A percentile compares a stretch with the other conserved stretches of the same genome.
phyloP scores from a whole-genome alignment of 805 yeast species.

The Lachancea waltii region DNA sequence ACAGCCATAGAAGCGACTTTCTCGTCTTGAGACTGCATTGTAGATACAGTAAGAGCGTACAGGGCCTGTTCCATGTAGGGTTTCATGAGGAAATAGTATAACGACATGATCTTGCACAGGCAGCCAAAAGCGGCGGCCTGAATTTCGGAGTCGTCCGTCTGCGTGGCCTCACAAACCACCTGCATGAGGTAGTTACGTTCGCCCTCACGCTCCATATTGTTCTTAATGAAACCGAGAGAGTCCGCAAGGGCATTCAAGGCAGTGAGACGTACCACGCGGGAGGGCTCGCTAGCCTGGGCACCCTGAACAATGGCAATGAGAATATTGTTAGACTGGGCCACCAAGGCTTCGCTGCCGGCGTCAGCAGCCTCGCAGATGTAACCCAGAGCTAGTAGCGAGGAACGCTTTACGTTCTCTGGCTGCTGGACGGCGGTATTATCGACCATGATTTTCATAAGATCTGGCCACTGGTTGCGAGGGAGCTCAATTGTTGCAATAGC shows the following conservation, averaged over 20 bases:
- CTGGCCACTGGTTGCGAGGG: conserved; percentile 84
- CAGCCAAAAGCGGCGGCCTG: conserved; percentile 97
- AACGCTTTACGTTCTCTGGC: conserved; percentile 74
- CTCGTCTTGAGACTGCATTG: conserved; percentile 73
- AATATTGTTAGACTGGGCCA: conserved; percentile 83
- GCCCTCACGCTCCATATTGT: conserved; percentile 85
- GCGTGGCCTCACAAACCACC: conserved; percentile 99
- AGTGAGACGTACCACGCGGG: conserved; percentile 69
- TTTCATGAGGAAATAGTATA: conserved; percentile 84
- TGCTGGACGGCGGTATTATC: conserved; percentile 77
- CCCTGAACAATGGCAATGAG: conserved; percentile 96
- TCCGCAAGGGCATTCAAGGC: conserved; percentile 89
- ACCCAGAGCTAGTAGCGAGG: conserved; percentile 85
- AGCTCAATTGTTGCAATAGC: conserved; percentile 95
- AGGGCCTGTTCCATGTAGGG: conserved; percentile 96
- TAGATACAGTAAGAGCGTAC: conserved; percentile 80
- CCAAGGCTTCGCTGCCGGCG: conserved; percentile 62
- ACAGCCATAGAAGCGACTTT: conserved; percentile 96
- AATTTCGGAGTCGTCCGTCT: conserved; percentile 69
- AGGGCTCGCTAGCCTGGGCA: conserved; percentile 77
- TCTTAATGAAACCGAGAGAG: conserved; percentile 82
- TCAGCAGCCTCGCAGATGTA: conserved; percentile 94
- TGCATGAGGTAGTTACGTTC: conserved; percentile 97
- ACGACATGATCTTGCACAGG: conserved; percentile 81
- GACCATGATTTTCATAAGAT: conserved; percentile 74